Base-by-base conservation (phyloP, 441 rosid species). In the Pelargonium australe region DNA sequence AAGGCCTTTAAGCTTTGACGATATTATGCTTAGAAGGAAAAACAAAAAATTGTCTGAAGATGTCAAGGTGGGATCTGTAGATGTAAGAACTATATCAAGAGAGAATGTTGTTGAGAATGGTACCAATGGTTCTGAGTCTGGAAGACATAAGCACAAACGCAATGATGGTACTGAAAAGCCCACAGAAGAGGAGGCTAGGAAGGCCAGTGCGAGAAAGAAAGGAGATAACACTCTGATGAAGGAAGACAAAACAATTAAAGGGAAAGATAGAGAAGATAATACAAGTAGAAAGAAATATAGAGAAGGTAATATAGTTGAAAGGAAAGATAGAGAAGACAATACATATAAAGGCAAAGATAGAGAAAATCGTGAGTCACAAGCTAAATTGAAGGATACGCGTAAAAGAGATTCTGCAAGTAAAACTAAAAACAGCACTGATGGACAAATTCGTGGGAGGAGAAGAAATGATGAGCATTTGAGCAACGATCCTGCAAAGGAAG, bases 1-100 rank as follows among this genome's bases (percentile, higher is more conserved):
- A 43, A 88, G 99, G 80, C 99, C 97, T 64, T 80, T 84, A 75
- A 85, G 91, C 73, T 80, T 81, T 67, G 95, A 88, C 66, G 97
- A 90, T 80, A 90, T 91, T 74, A 86, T 89, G 96, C 72, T 68
- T 16, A 86, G 78, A 70, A 88, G 97, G 82, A 83, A 83, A 77
- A 79, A 64, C 76, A 89, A 77, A 81, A 83, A 75, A 60, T 68
- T 82, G 34, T 71, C 77, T 76, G 87, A 79, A 67, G 75, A 49
- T 76, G 77, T 78, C 63, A 71, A 77, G 72, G 82, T 69, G 57
- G 76, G 69, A 72, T 55, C 63, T 71, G 64, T 28, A 28, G 85
- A 73, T 68, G 78, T 37, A 62, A 74, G 63, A 40, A 74, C 73
- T 13, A 28, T 63, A 43, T 55, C 67, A n/a, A 76, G 71, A 57